Conservation (phyloP, 306 rosid genomes). For the Datisca glomerata region DNA sequence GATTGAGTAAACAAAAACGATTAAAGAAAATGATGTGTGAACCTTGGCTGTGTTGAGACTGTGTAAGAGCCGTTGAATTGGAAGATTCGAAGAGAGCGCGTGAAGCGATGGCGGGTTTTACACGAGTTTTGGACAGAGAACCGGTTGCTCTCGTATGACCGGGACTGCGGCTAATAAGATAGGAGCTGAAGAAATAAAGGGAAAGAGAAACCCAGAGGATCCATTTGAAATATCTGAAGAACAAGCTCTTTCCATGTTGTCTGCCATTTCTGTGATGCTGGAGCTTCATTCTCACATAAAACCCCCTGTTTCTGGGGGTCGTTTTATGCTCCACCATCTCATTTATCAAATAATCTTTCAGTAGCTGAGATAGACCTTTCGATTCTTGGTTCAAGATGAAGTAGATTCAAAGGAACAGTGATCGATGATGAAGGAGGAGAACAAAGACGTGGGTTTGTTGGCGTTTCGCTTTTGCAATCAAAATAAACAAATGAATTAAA, state of each 20-base stretch:
- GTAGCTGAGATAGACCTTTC: conserved; percentile 55
- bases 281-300: conserved; percentile 75
- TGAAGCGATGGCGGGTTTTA: conserved; percentile 23
- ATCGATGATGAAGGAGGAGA: conserved; percentile 21
- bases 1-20: background rate
- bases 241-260: conserved; percentile 37
- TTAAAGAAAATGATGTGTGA: background rate
- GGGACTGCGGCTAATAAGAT: conserved; percentile 36
- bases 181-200: conserved; percentile 64
- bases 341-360: conserved; percentile 12
- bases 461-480: conserved; percentile 31
- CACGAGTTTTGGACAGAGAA: conserved; percentile 20
- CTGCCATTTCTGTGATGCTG: conserved; percentile 43
- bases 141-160: conserved; percentile 6
- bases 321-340: conserved; percentile 33
- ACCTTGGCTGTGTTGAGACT: conserved; percentile 20
- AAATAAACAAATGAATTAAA: conserved; percentile 3
- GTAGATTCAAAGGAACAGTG: conserved; percentile 56
- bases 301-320: conserved; percentile 33
- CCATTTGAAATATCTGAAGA: conserved; percentile 55
- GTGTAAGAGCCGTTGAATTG: conserved; percentile 11
- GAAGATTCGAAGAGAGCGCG: conserved; percentile 41
- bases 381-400: conserved; percentile 40
- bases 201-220: conserved; percentile 73
- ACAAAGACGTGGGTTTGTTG: conserved; percentile 35